Evolutionary conservation across 208 protist species (phyloP), one percentile per base, ranked within the genome.

Genomic region (Wallacemonas sp.): DNA sequence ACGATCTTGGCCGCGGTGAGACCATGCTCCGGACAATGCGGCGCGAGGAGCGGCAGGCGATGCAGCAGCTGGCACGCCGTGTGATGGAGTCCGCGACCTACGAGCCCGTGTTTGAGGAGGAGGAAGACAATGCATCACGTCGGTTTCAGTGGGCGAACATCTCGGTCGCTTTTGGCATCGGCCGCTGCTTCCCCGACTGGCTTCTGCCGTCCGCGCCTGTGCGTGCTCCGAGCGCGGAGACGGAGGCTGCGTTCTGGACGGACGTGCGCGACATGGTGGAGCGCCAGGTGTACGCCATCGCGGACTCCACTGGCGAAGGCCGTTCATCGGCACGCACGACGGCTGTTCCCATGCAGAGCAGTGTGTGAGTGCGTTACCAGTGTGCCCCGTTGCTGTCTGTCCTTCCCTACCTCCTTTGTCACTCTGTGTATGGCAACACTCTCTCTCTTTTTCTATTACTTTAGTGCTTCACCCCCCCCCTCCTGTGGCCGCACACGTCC

Each of bases 171-270:
- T 86, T 86, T 67, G 83, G 83, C 1, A 28, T 57, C 14, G 79
- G 61, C 1, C n/a, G 38, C 10, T 42, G 57, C 11, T 63, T 76
- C 11, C 59, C 50, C 1, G 70, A 28, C 8, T 82, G 69, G 71
- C 57, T 85, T 7, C 44, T 82, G 66, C 79, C 77, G 32, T 57
- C 76, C 2, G 29, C 61, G 29, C 81, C 84, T 18, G 49, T 57
- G 61, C 59, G 78, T 14, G 61, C 64, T 1, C 20, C 69, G 39
- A 59, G 49, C 26, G 71, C 59, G 72, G 67, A 45, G 61, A 62
- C 66, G 46, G 79, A 91, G 61, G 65, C 61, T 20, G 46, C 44
- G 20, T 91, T 91, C 65, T 83, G 82, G 79, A 46, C 57, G 10
- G 67, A 57, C 1, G 31, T 85, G 44, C 46, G 42, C 8, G 67